Conservation (phyloP, 2,329 filamentous ascomycete species). For the Penicillium sp. region DNA sequence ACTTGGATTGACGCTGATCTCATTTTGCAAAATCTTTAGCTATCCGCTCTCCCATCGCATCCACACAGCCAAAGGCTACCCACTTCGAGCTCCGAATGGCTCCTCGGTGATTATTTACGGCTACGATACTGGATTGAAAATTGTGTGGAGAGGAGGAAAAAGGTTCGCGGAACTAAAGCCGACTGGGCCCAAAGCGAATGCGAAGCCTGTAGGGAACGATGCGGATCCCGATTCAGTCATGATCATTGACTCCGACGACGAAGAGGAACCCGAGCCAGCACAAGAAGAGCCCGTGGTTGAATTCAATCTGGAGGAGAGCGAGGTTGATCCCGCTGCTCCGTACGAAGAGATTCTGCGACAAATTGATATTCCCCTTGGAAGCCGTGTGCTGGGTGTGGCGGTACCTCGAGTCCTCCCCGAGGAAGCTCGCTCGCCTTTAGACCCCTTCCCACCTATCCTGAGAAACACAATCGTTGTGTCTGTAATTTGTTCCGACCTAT, state of each 20-base stretch:
- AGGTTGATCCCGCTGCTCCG: slow-evolving; percentile 56
- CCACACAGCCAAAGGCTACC: slow-evolving; percentile 57
- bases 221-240: slow-evolving; percentile 46
- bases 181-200: slow-evolving; percentile 21
- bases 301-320: slow-evolving; percentile 54
- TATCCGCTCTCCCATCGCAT: slow-evolving; percentile 60
- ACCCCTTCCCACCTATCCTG: slow-evolving; percentile 48
- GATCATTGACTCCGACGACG: slow-evolving; percentile 57
- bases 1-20: slow-evolving; percentile 6
- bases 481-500: slow-evolving; percentile 56
- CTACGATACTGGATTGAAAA: slow-evolving; percentile 55
- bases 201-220: slow-evolving; percentile 24
- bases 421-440: slow-evolving; percentile 36
- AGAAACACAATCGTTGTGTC: slow-evolving; percentile 53
- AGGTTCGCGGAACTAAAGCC: slow-evolving; percentile 41
- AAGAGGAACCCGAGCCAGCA: slow-evolving; percentile 37
- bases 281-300: slow-evolving; percentile 30
- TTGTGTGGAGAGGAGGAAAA: slow-evolving; percentile 60
- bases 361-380: slow-evolving; percentile 54
- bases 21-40: slow-evolving; percentile 37
- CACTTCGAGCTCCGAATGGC: slow-evolving; percentile 57
- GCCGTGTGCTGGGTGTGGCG: slow-evolving; percentile 53
- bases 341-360: slow-evolving; percentile 55
- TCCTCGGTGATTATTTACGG: slow-evolving; percentile 61
- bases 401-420: slow-evolving; percentile 46